phyloP scores from a whole-genome alignment of 768 basidiomycete species.

The Crassisporium funariophilum region DNA sequence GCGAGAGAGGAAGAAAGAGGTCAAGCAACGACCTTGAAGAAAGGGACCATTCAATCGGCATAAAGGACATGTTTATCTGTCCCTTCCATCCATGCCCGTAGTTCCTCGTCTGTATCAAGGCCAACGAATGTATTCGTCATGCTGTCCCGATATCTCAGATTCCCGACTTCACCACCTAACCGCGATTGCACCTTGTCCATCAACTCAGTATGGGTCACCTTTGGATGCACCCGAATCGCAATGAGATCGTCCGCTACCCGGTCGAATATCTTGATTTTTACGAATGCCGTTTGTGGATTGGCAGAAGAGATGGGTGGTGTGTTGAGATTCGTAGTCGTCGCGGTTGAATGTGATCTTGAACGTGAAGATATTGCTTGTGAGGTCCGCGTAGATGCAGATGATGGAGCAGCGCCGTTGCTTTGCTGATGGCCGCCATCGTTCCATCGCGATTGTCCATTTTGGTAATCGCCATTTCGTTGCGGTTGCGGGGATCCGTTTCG shows the following conservation, averaged over 20 bases:
- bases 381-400: conserved; percentile 50
- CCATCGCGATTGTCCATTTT: conserved; percentile 29
- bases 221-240: conserved; percentile 95
- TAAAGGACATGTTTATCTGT: conserved; percentile 85
- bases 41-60: conserved; percentile 53
- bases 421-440: conserved; percentile 29
- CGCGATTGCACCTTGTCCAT: conserved; percentile 92
- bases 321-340: conserved; percentile 52
- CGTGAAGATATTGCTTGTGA: conserved; percentile 55
- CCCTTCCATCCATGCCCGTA: conserved; percentile 73
- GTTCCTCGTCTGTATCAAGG: conserved; percentile 61
- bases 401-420: conserved; percentile 38
- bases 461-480: conserved; percentile 25
- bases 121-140: conserved; percentile 63
- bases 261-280: conserved; percentile 99
- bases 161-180: conserved; percentile 69
- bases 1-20: conserved; percentile 7
- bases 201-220: conserved; percentile 81
- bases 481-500: conserved; percentile 35
- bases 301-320: conserved; percentile 75
- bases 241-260: conserved; percentile 92
- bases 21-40: conserved; percentile 14
- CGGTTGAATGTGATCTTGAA: conserved; percentile 60
- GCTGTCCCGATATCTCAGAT: conserved; percentile 77
- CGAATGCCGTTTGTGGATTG: conserved; percentile 83